These are phyloP conservation scores for Hyphopichia wangnamkhiaoensis DNA, from an alignment of 1,139 yeast species.

Conservation along the genomic window DNA sequence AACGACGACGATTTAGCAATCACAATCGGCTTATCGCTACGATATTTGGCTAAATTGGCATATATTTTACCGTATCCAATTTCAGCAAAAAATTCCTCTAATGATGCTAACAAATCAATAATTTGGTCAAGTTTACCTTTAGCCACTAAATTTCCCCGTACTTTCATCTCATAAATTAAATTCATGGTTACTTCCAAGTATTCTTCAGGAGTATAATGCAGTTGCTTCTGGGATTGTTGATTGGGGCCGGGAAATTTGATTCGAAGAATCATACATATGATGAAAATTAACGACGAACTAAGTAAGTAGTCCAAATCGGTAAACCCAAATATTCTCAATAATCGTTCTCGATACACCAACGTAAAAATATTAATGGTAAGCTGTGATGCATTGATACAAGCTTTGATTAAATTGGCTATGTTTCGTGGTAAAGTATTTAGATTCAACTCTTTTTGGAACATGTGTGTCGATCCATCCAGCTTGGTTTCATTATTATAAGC, in stretches of 20 bases:
- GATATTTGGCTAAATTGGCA: constrained; percentile 9
- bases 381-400: constrained; percentile 24
- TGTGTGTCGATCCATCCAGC: constrained; percentile 2
- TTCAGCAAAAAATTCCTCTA: constrained; percentile 9
- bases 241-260: constrained; percentile 8
- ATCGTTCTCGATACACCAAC: constrained; percentile 18
- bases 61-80: constrained; percentile 6
- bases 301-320: constrained; percentile 29
- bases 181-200: constrained; percentile 21
- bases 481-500: constrained; percentile 8
- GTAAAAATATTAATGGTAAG: constrained; percentile 27
- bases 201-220: constrained; percentile 17
- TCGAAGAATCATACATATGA: constrained; percentile 22
- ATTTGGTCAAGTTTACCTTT: constrained; percentile 24
- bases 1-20: background rate
- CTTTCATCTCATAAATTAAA: constrained; percentile 23
- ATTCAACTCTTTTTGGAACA: too few relatives aligned
- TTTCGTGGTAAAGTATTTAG: constrained; percentile 20
- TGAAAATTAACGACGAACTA: constrained; percentile 22
- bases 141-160: constrained; percentile 26
- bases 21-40: constrained; percentile 3
- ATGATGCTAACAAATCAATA: constrained; percentile 14
- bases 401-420: constrained; percentile 18
- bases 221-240: background rate
- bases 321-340: constrained; percentile 25